A percentile compares a stretch with the other conserved stretches of the same genome.
Evolutionary conservation across 106 monocot genomes (phyloP).

Genomic region (Dendrobium nobile): DNA sequence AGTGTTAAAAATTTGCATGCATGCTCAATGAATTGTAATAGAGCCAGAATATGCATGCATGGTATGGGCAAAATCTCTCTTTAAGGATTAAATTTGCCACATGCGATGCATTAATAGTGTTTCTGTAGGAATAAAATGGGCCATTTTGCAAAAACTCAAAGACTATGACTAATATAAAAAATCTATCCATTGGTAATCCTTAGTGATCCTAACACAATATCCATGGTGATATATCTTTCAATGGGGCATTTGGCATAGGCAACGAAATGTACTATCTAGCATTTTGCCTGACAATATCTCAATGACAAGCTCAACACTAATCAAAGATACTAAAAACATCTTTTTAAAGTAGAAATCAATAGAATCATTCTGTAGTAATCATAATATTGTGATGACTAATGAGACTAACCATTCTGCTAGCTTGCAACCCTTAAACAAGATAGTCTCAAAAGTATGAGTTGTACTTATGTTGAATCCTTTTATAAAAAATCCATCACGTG

Average conservation of each 20-base stretch:
- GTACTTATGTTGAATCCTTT: too few species aligned
- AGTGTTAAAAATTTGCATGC: too few species aligned
- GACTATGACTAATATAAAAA: background rate
- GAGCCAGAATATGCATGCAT: background rate
- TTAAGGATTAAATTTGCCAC: background rate
- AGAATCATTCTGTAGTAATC: background rate
- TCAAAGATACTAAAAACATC: background rate
- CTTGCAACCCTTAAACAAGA: too few species aligned
- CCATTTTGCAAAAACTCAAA: background rate
- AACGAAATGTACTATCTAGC: background rate
- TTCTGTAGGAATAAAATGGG: background rate
- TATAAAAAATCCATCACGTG: too few species aligned
- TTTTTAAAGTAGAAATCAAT: background rate
- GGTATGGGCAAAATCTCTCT: background rate
- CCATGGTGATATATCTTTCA: background rate
- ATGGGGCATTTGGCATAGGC: background rate
- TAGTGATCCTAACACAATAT: background rate
- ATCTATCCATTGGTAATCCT: background rate
- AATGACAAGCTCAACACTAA: background rate
- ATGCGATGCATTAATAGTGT: background rate
- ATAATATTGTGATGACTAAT: background rate
- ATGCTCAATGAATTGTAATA: background rate
- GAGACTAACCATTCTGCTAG: too few species aligned
- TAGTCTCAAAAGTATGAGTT: too few species aligned
- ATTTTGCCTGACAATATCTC: background rate